These are phyloP conservation scores for Domatiomyces catenatus DNA, from an alignment of 2,329 filamentous ascomycete species.

Conservation along the genomic window DNA sequence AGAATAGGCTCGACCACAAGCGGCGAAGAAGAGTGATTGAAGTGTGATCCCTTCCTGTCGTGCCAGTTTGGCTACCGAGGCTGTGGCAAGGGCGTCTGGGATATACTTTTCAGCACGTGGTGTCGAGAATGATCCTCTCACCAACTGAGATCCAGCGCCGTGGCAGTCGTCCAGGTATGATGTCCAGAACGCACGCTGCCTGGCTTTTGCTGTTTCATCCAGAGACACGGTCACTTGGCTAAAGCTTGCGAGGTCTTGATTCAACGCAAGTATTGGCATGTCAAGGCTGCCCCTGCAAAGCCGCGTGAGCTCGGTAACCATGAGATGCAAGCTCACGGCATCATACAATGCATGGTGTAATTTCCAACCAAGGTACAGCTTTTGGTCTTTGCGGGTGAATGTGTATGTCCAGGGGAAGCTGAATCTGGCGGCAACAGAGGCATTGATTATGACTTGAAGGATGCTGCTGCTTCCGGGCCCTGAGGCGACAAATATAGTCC, in stretches of 20 bases:
- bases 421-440: neutral
- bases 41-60: slow-evolving; percentile 45
- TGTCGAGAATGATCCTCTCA: slow-evolving; percentile 5
- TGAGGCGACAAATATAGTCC: slow-evolving; percentile 45
- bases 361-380: slow-evolving; percentile 30
- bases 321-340: slow-evolving; percentile 55
- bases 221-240: neutral
- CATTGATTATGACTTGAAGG: neutral
- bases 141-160: neutral
- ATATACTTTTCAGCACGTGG: slow-evolving; percentile 31
- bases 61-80: slow-evolving; percentile 27
- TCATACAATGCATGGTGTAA: slow-evolving; percentile 87
- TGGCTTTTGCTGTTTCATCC: slow-evolving; percentile 10
- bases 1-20: slow-evolving; percentile 43
- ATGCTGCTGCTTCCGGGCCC: neutral
- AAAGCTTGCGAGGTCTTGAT: slow-evolving; percentile 16
- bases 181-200: slow-evolving; percentile 31
- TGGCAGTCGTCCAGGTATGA: slow-evolving; percentile 21
- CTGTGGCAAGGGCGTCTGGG: slow-evolving; percentile 29
- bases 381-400: neutral
- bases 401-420: neutral
- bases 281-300: slow-evolving; percentile 24
- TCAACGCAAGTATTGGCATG: slow-evolving; percentile 8
- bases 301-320: slow-evolving; percentile 40
- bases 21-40: slow-evolving; percentile 62